Evolutionary conservation across 306 rosid genomes (phyloP).

Genomic region (Dalbergia cochinchinensis): DNA sequence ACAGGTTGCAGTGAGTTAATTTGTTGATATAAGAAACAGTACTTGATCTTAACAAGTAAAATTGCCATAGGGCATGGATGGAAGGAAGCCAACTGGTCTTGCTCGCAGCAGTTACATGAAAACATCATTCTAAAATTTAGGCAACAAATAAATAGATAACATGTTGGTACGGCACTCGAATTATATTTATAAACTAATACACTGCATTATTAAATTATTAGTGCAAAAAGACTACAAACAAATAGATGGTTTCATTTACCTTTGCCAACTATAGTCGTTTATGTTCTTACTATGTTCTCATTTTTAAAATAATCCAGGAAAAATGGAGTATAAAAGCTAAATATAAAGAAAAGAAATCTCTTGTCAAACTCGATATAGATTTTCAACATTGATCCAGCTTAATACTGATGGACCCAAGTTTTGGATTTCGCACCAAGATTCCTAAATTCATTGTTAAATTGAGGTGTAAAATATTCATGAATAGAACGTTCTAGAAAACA

Average conservation of each 20-base stretch:
- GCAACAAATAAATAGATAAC: constrained; percentile 2
- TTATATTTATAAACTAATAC: background rate
- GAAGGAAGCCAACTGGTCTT: constrained; percentile 23
- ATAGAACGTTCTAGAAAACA: constrained; percentile 23
- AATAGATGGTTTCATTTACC: constrained; percentile 17
- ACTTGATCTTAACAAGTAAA: constrained; percentile 35
- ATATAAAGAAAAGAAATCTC: constrained; percentile 3
- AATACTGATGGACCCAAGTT: background rate
- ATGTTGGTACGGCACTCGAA: background rate
- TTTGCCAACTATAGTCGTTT: background rate
- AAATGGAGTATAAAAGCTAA: background rate
- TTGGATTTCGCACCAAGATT: constrained; percentile 23
- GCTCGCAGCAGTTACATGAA: constrained; percentile 30
- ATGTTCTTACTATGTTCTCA: constrained; percentile 1
- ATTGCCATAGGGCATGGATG: background rate
- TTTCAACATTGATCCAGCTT: constrained; percentile 18
- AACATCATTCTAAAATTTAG: constrained; percentile 32
- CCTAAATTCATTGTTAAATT: background rate
- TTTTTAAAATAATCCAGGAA: constrained; percentile 22
- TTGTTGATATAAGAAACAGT: constrained; percentile 10
- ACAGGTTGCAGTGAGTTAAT: constrained; percentile 35
- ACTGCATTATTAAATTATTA: background rate
- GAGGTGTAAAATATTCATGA: constrained; percentile 23
- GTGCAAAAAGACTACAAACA: constrained; percentile 20
- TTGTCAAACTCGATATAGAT: constrained; percentile 5